A percentile compares a stretch with the other conserved stretches of the same genome.
These are phyloP conservation scores for Diaporthe capsici DNA, from an alignment of 2,329 filamentous ascomycete species.

Conservation along the genomic window DNA sequence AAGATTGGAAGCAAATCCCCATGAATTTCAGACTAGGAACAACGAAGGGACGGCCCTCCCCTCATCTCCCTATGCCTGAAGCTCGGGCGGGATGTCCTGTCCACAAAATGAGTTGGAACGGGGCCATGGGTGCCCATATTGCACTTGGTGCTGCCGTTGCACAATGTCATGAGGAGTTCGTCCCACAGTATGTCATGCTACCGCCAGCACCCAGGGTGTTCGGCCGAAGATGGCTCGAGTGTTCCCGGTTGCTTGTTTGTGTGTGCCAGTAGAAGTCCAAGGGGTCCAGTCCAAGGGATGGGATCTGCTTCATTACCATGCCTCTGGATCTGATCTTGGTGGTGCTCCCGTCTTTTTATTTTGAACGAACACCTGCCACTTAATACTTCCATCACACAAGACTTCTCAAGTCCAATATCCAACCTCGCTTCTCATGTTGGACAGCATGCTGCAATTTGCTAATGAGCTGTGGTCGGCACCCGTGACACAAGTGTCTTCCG, in stretches of 20 bases:
- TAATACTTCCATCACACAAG: neutral
- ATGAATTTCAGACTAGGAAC: neutral
- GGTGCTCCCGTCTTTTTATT: neutral
- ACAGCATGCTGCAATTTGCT: slow-evolving; percentile 24
- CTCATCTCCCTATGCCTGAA: no score
- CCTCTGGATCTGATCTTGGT: neutral
- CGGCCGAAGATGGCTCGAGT: neutral
- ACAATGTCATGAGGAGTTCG: neutral
- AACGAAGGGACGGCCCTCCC: no score
- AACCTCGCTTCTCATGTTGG: slow-evolving; percentile 19
- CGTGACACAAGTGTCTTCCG: neutral
- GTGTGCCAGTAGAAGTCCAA: neutral
- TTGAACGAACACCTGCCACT: neutral
- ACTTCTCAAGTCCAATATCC: neutral
- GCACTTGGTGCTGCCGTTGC: neutral
- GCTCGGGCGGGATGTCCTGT: no score
- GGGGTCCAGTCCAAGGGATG: neutral
- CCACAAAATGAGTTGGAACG: neutral
- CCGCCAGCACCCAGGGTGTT: neutral
- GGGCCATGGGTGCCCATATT: neutral
- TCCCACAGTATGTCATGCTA: neutral
- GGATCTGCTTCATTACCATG: neutral
- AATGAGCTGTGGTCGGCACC: neutral
- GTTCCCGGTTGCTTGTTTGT: neutral
- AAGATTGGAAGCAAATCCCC: neutral